phyloP scores from a whole-genome alignment of 2,329 filamentous ascomycete genomes.

The Paraphaeosphaeria minitans region DNA sequence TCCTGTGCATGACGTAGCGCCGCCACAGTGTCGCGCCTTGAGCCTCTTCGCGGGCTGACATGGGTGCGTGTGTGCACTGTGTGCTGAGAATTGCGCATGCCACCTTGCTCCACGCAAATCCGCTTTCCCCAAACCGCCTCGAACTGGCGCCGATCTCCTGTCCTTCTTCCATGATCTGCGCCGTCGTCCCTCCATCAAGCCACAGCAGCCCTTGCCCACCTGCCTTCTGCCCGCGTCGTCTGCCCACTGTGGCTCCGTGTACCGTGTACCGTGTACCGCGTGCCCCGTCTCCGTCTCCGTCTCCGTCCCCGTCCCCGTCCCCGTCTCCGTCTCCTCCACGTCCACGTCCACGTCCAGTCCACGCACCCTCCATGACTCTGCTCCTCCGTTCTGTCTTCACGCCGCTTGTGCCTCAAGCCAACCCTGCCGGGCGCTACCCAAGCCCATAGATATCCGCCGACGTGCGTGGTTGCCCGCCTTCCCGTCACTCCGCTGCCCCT shows the following conservation, averaged over 20 bases:
- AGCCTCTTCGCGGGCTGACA: neutral
- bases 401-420: neutral
- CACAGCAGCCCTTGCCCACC: neutral
- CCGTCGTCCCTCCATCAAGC: conserved; percentile 6
- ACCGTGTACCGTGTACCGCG: no score
- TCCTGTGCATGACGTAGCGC: neutral
- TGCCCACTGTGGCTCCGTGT: conserved; percentile 4
- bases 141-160: neutral
- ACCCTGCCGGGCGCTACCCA: neutral
- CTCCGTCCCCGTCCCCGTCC: no score
- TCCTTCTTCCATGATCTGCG: conserved; percentile 4
- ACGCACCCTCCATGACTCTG: neutral
- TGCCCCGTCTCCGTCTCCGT: no score
- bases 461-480: neutral
- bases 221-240: neutral
- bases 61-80: neutral
- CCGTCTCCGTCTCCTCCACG: neutral
- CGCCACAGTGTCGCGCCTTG: neutral
- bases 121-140: neutral
- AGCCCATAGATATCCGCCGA: neutral
- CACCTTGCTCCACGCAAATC: neutral
- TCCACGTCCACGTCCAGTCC: no score
- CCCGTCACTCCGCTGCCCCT: neutral
- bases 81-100: conserved; percentile 6
- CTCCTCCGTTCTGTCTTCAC: neutral